Base-by-base conservation (phyloP, 805 yeast species). In the Metschnikowia kofuensis region DNA sequence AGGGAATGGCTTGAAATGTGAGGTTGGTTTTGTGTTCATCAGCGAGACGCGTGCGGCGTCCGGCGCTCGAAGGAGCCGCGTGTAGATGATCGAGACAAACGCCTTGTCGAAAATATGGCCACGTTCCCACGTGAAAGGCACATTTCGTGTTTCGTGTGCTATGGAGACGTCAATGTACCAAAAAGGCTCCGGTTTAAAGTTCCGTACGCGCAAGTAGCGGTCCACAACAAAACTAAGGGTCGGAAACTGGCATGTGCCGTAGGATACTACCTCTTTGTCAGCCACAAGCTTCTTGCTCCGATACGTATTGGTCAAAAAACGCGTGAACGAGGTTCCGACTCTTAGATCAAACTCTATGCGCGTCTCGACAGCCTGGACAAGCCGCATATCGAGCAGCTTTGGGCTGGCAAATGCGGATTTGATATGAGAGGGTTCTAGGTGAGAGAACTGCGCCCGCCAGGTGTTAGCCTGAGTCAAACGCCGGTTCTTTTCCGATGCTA, bases 161-260 rank as follows among this genome's bases (percentile, higher is more conserved):
- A 82, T 68, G 2, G 75, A 74, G 1, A 90, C 63, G 15, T 77
- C 77, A 4, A 94, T 68, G 54, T 67, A 74, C 97, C 97, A 94
- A 62, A 89, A 91, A 7, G 76, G 76, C 63, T 94, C 98, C 0
- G 89, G 78, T 6, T 75, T 69, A 66, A 92, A 94, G 52, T 74
- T 72, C 58, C 81, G 78, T 32, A 87, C 86, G 48, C 96, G 74
- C 49, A 83, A 82, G 63, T 83, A 90, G 50, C 99, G 73, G 60
- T 94, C 99, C 10, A 94, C 98, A 0, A 94, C 91, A 67, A 94
- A 94, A 3, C 99, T 98, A 44, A 94, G 72, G 0, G 99, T 92
- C 2, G 99, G 99, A 59, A 94, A 94, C 63, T 94, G 99, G 63
- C 99, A 94, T 2, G 81, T 77, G 2, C 99, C 99, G 64, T 91